phyloP scores from a whole-genome alignment of 2,329 filamentous ascomycete genomes.

The Penicillium decumbens region DNA sequence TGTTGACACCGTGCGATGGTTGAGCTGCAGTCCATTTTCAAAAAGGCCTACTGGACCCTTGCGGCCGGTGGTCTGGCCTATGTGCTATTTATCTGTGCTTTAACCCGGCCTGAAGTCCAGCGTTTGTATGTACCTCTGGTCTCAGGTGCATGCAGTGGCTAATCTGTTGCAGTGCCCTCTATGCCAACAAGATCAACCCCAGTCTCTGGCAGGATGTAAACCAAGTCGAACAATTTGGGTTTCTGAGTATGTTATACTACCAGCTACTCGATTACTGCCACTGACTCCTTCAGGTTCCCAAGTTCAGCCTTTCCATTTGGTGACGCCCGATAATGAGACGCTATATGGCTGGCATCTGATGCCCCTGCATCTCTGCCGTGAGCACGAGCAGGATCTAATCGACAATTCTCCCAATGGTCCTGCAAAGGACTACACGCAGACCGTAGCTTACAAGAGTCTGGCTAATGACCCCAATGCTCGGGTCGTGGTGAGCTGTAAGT shows the following conservation, averaged over 20 bases:
- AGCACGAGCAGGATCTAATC: constrained; percentile 62
- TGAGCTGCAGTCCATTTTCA: constrained; percentile 45
- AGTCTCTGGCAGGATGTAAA: constrained; percentile 68
- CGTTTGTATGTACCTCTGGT: constrained; percentile 60
- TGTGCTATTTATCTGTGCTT: constrained; percentile 58
- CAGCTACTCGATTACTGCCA: background rate
- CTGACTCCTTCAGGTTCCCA: constrained; percentile 62
- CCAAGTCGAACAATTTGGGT: constrained; percentile 76
- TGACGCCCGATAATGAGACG: constrained; percentile 68
- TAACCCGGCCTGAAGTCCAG: constrained; percentile 68
- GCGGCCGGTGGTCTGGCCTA: constrained; percentile 62
- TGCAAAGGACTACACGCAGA: constrained; percentile 45
- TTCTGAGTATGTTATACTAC: constrained; percentile 59
- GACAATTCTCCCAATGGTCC: constrained; percentile 52
- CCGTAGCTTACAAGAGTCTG: constrained; percentile 49
- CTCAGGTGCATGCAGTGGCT: background rate
- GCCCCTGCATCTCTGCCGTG: constrained; percentile 69
- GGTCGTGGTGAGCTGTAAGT: constrained; percentile 54
- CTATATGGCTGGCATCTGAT: constrained; percentile 90
- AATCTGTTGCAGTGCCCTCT: constrained; percentile 60
- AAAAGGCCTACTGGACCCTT: constrained; percentile 54
- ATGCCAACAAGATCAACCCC: constrained; percentile 74
- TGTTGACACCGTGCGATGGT: constrained; percentile 26
- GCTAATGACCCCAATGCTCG: constrained; percentile 48
- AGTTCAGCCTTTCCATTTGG: constrained; percentile 76